Conservation (phyloP, 2,329 filamentous ascomycete genomes). For the Fusarium circinatum region DNA sequence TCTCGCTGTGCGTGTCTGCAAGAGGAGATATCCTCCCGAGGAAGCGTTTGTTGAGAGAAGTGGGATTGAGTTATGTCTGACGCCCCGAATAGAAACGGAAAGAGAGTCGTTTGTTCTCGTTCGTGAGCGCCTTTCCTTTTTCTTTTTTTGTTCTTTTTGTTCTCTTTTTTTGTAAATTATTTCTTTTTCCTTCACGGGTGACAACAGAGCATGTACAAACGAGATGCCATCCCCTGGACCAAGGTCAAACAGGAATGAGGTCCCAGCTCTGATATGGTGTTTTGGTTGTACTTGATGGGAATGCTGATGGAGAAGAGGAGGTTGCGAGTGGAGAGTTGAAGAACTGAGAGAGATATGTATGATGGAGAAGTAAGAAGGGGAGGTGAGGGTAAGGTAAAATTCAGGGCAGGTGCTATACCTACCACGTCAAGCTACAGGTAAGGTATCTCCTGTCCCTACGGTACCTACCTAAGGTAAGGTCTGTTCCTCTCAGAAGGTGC, state of each 20-base stretch:
- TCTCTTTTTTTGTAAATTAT: not conserved
- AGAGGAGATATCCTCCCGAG: conserved; percentile 10
- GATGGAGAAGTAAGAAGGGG: conserved; percentile 16
- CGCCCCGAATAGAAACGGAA: not conserved
- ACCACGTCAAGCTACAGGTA: not conserved
- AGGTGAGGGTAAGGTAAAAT: conserved; percentile 5
- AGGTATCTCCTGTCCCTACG: not conserved
- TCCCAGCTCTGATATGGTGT: not conserved
- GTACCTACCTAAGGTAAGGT: not conserved
- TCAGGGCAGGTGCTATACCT: conserved; percentile 3
- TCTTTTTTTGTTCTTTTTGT: not conserved
- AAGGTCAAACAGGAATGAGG: not conserved
- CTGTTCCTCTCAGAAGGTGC: not conserved
- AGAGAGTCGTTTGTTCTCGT: not conserved
- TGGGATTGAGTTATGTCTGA: not conserved
- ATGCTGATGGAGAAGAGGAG: conserved; percentile 4
- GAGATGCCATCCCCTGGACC: not conserved
- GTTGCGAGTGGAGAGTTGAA: conserved; percentile 6
- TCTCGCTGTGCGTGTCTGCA: conserved; percentile 12
- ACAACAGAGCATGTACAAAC: not conserved
- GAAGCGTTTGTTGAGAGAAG: not conserved
- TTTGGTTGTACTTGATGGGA: not conserved
- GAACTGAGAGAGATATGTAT: not conserved
- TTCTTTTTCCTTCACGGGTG: not conserved
- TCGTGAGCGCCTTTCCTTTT: not conserved